These are phyloP conservation scores for Ottelia alismoides DNA, from an alignment of 106 monocot genomes.

Conservation along the genomic window DNA sequence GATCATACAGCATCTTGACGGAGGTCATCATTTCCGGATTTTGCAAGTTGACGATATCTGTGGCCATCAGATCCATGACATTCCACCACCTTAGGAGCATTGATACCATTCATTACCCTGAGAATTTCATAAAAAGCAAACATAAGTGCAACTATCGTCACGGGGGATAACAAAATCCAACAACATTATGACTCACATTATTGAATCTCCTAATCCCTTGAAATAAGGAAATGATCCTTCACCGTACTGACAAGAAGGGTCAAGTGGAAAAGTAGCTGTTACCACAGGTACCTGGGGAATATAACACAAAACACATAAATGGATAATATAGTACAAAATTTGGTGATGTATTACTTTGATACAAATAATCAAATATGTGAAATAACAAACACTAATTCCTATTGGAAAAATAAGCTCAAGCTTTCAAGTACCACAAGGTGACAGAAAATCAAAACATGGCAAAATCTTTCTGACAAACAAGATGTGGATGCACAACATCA, in stretches of 20 bases:
- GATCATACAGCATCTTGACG: constrained; percentile 97
- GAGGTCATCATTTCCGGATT: constrained; percentile 98
- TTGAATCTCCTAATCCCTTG: constrained; percentile 68
- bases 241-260: constrained; percentile 67
- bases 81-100: constrained; percentile 88
- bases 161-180: background rate
- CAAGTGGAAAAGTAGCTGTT: constrained; percentile 72
- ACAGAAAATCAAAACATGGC: no score
- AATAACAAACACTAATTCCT: no score
- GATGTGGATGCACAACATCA: no score
- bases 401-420: no score
- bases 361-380: no score
- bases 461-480: no score
- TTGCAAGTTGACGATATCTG: constrained; percentile 94
- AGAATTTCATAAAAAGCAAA: constrained; percentile 1
- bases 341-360: no score
- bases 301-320: no score
- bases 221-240: constrained; percentile 97
- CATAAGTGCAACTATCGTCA: background rate
- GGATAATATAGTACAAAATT: no score
- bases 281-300: constrained; percentile 85
- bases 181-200: constrained; percentile 36
- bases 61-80: constrained; percentile 94
- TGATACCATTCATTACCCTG: constrained; percentile 99
- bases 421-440: no score